Base-by-base conservation (phyloP, 1,139 yeast species). In the Debaryomyces psychrophilus region DNA sequence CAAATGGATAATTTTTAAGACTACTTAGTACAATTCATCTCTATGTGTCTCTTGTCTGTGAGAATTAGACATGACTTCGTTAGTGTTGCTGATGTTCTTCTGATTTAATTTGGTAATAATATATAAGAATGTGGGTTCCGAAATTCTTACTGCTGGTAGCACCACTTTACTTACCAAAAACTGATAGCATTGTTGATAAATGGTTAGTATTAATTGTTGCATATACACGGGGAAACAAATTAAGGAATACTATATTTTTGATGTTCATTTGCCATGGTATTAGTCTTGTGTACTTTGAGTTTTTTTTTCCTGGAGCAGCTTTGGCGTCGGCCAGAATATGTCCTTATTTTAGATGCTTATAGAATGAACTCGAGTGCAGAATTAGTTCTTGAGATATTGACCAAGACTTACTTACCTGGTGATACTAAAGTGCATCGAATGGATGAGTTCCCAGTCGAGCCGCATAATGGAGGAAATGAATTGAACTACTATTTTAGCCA, bases 341-440 rank as follows among this genome's bases (percentile, higher is more conserved):
- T 43, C 4, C 31, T 39, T 17, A 23, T 43, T 23, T 20, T 20
- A 20, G 41, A 43, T 43, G 40, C 39, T 18, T 22, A 37, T 20
- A n/a, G n/a, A 12, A 11, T 25, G 3, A 37, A 43, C 7, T 25
- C 26, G 9, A 12, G 18, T 17, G 12, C 33, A 34, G 14, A 8
- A 11, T 18, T 27, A 5, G 17, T 35, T 8, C 17, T 26, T 26
- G 18, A 34, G 17, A 11, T 31, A 15, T 23, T 41, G 8, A 17
- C 20, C 8, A 25, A 41, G 18, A 14, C 39, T 5, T 43, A 43
- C 31, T 29, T 43, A 12, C 45, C 41, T 8, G 18, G 9, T 28
- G 34, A 18, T 7, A 22, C 23, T 12, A 17, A 12, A 7, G 26
- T 14, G 6, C 18, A 12, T 20, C 5, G 35, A 18, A 12, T 14